A percentile compares a stretch with the other conserved stretches of the same genome.
Conservation (phyloP, 1,284 basidiomycete genomes). For the Ceratobasidium sp. region DNA sequence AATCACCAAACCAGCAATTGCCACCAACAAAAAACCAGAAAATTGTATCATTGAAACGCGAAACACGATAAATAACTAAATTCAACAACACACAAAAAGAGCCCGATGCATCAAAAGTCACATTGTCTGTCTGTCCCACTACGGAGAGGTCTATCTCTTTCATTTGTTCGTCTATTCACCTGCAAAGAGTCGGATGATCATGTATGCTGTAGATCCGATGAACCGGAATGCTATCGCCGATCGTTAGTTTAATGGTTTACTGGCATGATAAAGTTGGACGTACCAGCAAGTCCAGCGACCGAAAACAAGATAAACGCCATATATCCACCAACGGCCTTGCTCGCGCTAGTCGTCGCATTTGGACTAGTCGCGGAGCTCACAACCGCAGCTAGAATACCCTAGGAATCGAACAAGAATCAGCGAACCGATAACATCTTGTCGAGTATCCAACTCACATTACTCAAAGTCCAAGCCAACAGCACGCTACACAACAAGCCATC, state of each 20-base stretch:
- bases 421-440: neutral
- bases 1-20: too few relatives aligned
- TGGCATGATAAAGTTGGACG: conserved; percentile 57
- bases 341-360: conserved; percentile 60
- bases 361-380: conserved; percentile 62
- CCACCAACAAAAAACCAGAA: neutral
- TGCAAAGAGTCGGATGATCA: conserved; percentile 84
- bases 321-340: conserved; percentile 76
- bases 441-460: conserved; percentile 70
- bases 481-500: conserved; percentile 61
- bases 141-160: neutral
- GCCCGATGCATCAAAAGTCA: neutral
- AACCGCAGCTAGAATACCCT: conserved; percentile 80
- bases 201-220: conserved; percentile 81
- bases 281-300: conserved; percentile 87
- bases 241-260: neutral
- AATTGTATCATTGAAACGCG: neutral
- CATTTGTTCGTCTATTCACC: conserved; percentile 69
- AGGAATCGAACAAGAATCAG: conserved; percentile 20
- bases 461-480: conserved; percentile 85
- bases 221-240: conserved; percentile 78
- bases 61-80: neutral
- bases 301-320: conserved; percentile 87
- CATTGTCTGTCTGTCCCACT: neutral
- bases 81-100: neutral